A percentile compares a stretch with the other conserved stretches of the same genome.
Conservation (phyloP, 1,284 basidiomycete genomes). For the Ustilago sp. region DNA sequence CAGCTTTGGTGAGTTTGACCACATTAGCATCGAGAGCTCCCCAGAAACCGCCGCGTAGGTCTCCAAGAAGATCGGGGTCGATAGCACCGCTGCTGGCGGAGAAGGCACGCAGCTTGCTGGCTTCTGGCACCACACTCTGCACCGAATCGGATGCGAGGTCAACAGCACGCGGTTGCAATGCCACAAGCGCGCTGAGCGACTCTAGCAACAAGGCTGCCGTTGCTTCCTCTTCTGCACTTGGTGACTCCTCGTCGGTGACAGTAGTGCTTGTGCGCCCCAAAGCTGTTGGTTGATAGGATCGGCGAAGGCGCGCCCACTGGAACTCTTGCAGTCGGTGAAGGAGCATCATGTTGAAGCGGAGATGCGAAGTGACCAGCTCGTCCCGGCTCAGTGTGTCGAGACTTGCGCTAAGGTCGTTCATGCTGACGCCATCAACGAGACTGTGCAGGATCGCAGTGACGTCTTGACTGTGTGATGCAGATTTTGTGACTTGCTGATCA, state of each 20-base stretch:
- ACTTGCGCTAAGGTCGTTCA: slow-evolving; percentile 22
- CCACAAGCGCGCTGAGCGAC: slow-evolving; percentile 47
- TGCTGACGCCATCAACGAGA: slow-evolving; percentile 33
- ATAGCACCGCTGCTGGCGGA: slow-evolving; percentile 45
- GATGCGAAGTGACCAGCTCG: slow-evolving; percentile 35
- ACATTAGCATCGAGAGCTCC: slow-evolving; percentile 53
- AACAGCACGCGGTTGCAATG: slow-evolving; percentile 28
- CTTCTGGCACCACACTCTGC: slow-evolving; percentile 20
- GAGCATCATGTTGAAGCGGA: slow-evolving; percentile 51
- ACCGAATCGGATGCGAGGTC: slow-evolving; percentile 17
- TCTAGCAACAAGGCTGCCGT: slow-evolving; percentile 46
- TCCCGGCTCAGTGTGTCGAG: slow-evolving; percentile 45
- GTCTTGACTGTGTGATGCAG: slow-evolving; percentile 9
- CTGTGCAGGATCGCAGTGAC: slow-evolving; percentile 12
- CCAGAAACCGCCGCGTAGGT: slow-evolving; percentile 54
- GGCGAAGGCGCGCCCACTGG: slow-evolving; percentile 59
- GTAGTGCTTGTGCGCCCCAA: slow-evolving; percentile 6
- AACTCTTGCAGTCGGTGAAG: slow-evolving; percentile 58
- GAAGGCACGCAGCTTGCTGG: slow-evolving; percentile 32
- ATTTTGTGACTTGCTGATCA: slow-evolving; percentile 22
- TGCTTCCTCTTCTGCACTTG: slow-evolving; percentile 43
- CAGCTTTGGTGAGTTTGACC: slow-evolving; percentile 28
- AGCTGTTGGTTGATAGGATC: slow-evolving; percentile 23
- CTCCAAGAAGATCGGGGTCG: slow-evolving; percentile 47
- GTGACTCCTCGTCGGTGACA: slow-evolving; percentile 15